Base-by-base conservation (phyloP, 2,329 filamentous ascomycete species). In the Cladosporium sp. region DNA sequence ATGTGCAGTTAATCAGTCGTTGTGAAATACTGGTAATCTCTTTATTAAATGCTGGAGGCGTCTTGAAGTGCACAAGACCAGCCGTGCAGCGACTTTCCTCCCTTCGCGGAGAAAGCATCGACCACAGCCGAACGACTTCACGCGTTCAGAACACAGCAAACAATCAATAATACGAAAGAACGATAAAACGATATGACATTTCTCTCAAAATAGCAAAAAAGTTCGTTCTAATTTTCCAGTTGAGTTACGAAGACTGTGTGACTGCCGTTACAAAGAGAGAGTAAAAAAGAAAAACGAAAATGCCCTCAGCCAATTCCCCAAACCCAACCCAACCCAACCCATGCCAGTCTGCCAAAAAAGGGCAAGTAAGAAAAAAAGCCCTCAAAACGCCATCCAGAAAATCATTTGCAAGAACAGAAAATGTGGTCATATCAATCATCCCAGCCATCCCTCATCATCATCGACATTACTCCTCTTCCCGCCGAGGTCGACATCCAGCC, bases 401-500 rank as follows among this genome's bases (percentile, higher is more conserved):
- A 33, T n/a, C n/a, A n/a, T n/a, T n/a, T 4, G 38, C 3, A 4
- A 38, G 32, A 30, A 38, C 18, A 19, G 27, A 25, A 38, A 7
- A 30, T 27, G 22, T 35, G 13, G 12, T 16, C 19, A 35, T 11
- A 38, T 33, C 18, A 48, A 33, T 63, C 57, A 64, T 40, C 60
- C 62, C 46, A 65, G 55, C 62, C 62, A 65, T 49, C 61, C 61
- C 48, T 61, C 58, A 51, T 64, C 62, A 52, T 59, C 53, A 43
- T 52, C 53, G 42, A 55, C 33, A 49, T 52, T 41, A 46, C 45
- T 29, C 39, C 53, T 38, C 35, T 53, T 43, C 7, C 36, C 48
- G 15, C 52, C 55, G 25, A 64, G 38, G 48, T 58, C 55, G 35
- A 64, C 51, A 13, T 62, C 57, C 48, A 64, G 38, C 40, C 54